phyloP scores from a whole-genome alignment of 352 stramenopile genomes.

The Globisporangium canariense region DNA sequence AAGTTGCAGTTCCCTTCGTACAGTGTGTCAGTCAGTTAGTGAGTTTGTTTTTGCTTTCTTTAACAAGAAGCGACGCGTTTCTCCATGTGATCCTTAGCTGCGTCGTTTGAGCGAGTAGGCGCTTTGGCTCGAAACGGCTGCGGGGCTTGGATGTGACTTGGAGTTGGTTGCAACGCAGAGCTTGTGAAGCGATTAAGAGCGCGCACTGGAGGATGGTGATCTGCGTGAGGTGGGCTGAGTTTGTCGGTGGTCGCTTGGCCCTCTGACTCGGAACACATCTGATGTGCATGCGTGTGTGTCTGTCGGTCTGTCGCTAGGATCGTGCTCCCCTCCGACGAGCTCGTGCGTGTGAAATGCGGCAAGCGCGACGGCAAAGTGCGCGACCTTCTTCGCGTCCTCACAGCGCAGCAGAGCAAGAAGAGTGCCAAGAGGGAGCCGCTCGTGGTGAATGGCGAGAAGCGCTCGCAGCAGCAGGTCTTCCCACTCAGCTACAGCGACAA shows the following conservation, averaged over 20 bases:
- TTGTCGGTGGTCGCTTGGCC: neutral
- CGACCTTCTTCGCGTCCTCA: neutral
- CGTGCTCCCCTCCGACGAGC: conserved; percentile 32
- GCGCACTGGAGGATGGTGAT: neutral
- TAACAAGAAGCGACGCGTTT: no score
- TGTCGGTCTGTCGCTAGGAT: conserved; percentile 16
- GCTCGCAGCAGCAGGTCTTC: neutral
- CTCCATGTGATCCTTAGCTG: no score
- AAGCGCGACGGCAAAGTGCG: neutral
- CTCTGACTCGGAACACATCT: neutral
- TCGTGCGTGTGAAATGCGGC: conserved; percentile 31
- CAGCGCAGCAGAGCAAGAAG: neutral
- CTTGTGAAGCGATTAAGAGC: neutral
- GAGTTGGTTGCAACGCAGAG: no score
- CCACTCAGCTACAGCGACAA: neutral
- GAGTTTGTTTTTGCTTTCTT: no score
- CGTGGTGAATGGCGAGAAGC: neutral
- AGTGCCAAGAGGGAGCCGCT: neutral
- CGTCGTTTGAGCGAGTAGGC: no score
- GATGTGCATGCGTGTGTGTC: no score
- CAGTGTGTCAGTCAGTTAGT: no score
- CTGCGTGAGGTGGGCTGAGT: neutral
- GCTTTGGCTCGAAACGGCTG: neutral
- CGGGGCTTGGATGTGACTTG: neutral
- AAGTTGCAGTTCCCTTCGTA: no score